phyloP scores from a whole-genome alignment of 192 early-diverging fungal species.

The Backusella psychrophila region DNA sequence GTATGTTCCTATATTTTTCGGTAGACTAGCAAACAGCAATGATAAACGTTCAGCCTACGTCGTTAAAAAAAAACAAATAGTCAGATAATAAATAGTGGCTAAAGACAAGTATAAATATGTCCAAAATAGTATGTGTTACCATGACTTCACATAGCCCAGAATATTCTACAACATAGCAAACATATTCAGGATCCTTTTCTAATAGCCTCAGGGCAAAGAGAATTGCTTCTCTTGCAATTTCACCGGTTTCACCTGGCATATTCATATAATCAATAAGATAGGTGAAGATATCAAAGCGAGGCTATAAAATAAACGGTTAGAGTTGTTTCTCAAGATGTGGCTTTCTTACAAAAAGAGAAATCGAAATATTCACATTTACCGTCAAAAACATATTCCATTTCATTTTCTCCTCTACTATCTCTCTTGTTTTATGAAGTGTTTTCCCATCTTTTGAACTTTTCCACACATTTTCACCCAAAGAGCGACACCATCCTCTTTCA shows the following conservation, averaged over 20 bases:
- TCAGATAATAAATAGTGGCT: not conserved
- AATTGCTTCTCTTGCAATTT: conserved; percentile 39
- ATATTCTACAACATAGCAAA: conserved; percentile 39
- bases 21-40: conserved; percentile 29
- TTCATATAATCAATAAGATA: conserved; percentile 40
- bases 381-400: conserved; percentile 36
- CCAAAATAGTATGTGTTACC: conserved; percentile 5
- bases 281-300: conserved; percentile 39
- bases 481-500: conserved; percentile 41
- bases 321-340: not conserved
- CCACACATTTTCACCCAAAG: conserved; percentile 39
- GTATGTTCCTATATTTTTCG: conserved; percentile 32
- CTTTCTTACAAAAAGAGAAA: not conserved
- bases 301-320: conserved; percentile 10
- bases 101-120: not conserved
- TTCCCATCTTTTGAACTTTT: conserved; percentile 30
- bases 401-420: conserved; percentile 37
- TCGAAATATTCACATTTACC: conserved; percentile 9
- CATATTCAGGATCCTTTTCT: conserved; percentile 40
- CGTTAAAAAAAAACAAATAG: not conserved
- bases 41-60: conserved; percentile 36
- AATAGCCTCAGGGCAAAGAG: conserved; percentile 35
- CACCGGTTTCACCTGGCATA: conserved; percentile 40
- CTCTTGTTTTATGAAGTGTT: conserved; percentile 25
- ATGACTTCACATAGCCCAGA: conserved; percentile 42